A percentile compares a stretch with the other conserved stretches of the same genome.
Conservation (phyloP, 1,284 basidiomycete species). For the Ustilago crameri region DNA sequence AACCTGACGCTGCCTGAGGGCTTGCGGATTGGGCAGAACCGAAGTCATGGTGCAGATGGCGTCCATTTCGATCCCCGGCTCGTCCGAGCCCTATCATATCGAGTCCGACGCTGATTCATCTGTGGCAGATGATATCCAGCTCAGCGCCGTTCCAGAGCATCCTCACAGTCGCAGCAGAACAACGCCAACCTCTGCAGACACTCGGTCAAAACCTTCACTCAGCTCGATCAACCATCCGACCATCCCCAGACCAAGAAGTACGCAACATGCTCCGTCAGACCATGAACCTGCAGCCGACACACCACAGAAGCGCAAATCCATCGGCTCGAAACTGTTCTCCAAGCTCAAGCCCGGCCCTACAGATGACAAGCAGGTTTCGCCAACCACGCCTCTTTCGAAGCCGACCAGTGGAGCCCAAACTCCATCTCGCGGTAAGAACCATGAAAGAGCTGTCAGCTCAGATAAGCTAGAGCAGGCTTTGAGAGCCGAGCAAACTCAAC, state of each 20-base stretch:
- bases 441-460: constrained; percentile 3
- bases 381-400: constrained; percentile 6
- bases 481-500: constrained; percentile 19
- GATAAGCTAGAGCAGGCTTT: constrained; percentile 23
- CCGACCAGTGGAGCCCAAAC: constrained; percentile 21
- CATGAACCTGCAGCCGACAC: constrained; percentile 1
- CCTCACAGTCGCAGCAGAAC: constrained; percentile 15
- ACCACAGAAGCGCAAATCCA: constrained; percentile 20
- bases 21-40: background rate
- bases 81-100: constrained; percentile 21
- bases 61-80: constrained; percentile 14
- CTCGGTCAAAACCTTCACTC: constrained; percentile 9
- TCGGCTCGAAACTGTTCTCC: constrained; percentile 41
- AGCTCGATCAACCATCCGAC: constrained; percentile 8
- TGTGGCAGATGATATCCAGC: background rate
- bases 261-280: background rate
- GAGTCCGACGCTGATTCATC: constrained; percentile 7
- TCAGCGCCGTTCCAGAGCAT: constrained; percentile 24
- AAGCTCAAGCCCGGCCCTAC: constrained; percentile 22
- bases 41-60: background rate
- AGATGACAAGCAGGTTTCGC: constrained; percentile 7
- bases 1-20: no score
- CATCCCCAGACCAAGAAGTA: background rate
- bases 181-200: background rate
- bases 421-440: background rate